phyloP scores from a whole-genome alignment of 192 early-diverging fungal genomes.

The Podochytrium sp. region DNA sequence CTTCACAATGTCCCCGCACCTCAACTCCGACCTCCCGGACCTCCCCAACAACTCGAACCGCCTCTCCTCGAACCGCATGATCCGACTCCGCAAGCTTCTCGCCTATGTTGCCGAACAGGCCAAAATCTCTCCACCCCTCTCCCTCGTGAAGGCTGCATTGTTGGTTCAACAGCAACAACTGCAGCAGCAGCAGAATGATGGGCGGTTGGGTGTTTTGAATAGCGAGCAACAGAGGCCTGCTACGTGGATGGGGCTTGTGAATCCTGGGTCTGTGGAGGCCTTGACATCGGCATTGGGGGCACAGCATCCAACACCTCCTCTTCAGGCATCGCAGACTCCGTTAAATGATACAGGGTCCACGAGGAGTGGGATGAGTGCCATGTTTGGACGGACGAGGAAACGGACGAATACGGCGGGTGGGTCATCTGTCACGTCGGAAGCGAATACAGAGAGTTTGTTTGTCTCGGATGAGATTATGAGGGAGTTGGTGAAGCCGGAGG shows the following conservation, averaged over 20 bases:
- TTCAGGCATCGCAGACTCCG: background rate
- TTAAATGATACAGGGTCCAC: background rate
- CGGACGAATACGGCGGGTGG: background rate
- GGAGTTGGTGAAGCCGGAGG: slow-evolving; percentile 34
- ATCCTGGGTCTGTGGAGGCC: slow-evolving; percentile 7
- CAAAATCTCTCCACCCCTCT: slow-evolving; percentile 24
- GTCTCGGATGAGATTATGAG: background rate
- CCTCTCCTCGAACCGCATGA: slow-evolving; percentile 84
- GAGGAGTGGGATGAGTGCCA: background rate
- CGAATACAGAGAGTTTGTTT: background rate
- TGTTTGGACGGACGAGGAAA: slow-evolving; percentile 2
- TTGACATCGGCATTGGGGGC: background rate
- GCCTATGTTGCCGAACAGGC: slow-evolving; percentile 80
- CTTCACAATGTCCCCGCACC: slow-evolving; percentile 76
- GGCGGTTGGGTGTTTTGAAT: background rate
- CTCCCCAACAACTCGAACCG: slow-evolving; percentile 57
- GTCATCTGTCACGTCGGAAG: background rate
- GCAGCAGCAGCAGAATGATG: slow-evolving; percentile 3
- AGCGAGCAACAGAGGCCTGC: background rate
- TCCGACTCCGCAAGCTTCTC: slow-evolving; percentile 84
- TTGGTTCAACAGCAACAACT: background rate
- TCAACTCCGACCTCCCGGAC: slow-evolving; percentile 56
- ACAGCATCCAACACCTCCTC: too few relatives aligned
- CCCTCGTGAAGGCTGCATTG: slow-evolving; percentile 22
- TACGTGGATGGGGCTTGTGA: background rate